Evolutionary conservation across 495 filamentous ascomycete genomes (phyloP).

Genomic region (Xylaria curta): DNA sequence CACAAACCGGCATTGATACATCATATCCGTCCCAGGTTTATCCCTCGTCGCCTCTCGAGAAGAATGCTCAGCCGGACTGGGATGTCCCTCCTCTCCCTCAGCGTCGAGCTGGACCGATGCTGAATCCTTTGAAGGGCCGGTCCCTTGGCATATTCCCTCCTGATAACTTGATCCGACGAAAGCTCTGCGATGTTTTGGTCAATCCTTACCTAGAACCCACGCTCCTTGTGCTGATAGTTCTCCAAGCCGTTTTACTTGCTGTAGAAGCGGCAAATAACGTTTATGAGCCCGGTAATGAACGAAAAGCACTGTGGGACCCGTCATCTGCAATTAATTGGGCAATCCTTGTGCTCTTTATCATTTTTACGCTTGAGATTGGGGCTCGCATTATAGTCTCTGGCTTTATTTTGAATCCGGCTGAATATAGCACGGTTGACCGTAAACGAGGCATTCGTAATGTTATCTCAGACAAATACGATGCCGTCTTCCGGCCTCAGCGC

Average conservation of each 20-base stretch:
- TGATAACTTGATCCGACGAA: conserved; percentile 73
- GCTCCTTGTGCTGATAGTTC: conserved; percentile 84
- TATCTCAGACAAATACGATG: conserved; percentile 74
- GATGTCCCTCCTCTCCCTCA: conserved; percentile 36
- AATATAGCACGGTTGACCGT: conserved; percentile 81
- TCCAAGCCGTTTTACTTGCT: conserved; percentile 85
- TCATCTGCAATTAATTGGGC: conserved; percentile 74
- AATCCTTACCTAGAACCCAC: conserved; percentile 85
- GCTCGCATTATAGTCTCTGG: conserved; percentile 90
- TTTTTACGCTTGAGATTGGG: conserved; percentile 88
- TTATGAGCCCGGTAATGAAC: conserved; percentile 56
- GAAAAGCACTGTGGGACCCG: conserved; percentile 65
- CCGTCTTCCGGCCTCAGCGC: conserved; percentile 80
- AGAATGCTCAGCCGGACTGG: conserved; percentile 50
- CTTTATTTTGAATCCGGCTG: conserved; percentile 82
- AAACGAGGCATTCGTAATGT: conserved; percentile 73
- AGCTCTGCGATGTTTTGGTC: conserved; percentile 86
- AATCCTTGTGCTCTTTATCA: conserved; percentile 80
- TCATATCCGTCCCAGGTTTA: conserved; percentile 54
- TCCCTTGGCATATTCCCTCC: conserved; percentile 85
- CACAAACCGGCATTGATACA: conserved; percentile 61
- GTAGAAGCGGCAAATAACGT: conserved; percentile 78
- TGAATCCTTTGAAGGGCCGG: conserved; percentile 87
- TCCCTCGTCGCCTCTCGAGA: conserved; percentile 51
- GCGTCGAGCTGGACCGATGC: conserved; percentile 52